Percentiles rank a stretch among this genome's conserved stretches.
Conservation (phyloP, 768 basidiomycete species). For the Suillus americanus region DNA sequence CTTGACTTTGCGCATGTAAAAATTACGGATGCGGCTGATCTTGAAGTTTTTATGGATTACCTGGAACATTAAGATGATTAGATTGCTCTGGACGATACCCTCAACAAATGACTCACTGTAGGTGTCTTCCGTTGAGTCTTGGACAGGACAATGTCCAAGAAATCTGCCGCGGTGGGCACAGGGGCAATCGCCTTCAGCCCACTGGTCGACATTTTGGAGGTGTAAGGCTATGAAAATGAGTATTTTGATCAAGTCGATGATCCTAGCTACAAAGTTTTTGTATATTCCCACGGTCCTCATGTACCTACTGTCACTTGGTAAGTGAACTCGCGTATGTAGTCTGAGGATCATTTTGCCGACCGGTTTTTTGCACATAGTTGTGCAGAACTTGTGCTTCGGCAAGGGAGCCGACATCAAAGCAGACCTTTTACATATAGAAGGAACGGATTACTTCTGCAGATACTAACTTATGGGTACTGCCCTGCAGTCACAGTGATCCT, state of each 20-base stretch:
- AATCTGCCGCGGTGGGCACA: slow-evolving; percentile 95
- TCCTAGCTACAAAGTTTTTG: not conserved
- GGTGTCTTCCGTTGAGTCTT: slow-evolving; percentile 98
- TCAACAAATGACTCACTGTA: slow-evolving; percentile 50
- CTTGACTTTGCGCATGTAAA: slow-evolving; percentile 99
- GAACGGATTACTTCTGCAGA: not conserved
- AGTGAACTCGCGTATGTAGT: not conserved
- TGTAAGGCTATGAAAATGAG: not conserved
- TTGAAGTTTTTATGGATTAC: slow-evolving; percentile 99
- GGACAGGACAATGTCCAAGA: slow-evolving; percentile 90
- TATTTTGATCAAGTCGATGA: not conserved
- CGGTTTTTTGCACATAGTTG: not conserved
- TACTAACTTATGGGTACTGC: no score
- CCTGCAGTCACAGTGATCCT: not conserved
- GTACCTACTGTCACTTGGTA: not conserved
- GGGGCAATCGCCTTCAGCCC: slow-evolving; percentile 97
- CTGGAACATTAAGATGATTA: slow-evolving; percentile 37
- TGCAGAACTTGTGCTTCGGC: not conserved
- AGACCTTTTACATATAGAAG: not conserved
- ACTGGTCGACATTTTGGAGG: slow-evolving; percentile 67
- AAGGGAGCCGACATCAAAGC: not conserved
- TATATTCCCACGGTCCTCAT: slow-evolving; percentile 6
- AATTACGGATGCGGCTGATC: slow-evolving; percentile 96
- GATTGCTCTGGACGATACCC: not conserved
- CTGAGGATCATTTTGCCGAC: not conserved